Evolutionary conservation across 2,329 filamentous ascomycete genomes (phyloP).

Genomic region (Xenosphaeropsis pyriputrescens): DNA sequence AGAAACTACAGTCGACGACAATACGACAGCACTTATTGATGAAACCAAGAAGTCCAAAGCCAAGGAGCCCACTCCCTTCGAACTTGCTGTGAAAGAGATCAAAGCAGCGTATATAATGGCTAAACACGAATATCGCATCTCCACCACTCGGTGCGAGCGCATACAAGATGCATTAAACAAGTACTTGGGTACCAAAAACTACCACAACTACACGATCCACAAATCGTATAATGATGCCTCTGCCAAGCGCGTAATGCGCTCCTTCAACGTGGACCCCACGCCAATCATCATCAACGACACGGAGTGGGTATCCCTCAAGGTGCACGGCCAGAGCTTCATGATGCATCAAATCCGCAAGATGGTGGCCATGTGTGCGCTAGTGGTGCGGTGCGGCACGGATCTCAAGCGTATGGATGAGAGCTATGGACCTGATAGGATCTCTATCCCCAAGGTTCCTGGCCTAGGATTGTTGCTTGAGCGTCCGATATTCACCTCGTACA

Average conservation of each 20-base stretch:
- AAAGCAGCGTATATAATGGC: constrained; percentile 71
- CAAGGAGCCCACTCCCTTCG: constrained; percentile 30
- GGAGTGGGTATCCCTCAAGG: constrained; percentile 89
- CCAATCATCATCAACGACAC: constrained; percentile 82
- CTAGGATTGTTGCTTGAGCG: constrained; percentile 78
- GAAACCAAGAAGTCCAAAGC: constrained; percentile 7
- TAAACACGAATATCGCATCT: constrained; percentile 75
- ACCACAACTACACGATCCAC: constrained; percentile 94
- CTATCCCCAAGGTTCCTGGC: constrained; percentile 87
- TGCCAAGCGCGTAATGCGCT: constrained; percentile 82
- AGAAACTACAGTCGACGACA: neutral
- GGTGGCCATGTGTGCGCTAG: constrained; percentile 81
- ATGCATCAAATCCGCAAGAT: constrained; percentile 99
- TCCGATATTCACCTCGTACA: constrained; percentile 85
- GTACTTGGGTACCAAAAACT: constrained; percentile 80
- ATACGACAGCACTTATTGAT: neutral
- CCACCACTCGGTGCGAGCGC: constrained; percentile 51
- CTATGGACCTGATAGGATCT: constrained; percentile 58
- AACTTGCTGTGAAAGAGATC: constrained; percentile 55
- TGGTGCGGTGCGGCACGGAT: constrained; percentile 72
- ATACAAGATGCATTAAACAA: constrained; percentile 61
- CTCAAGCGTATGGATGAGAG: constrained; percentile 56
- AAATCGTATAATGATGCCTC: constrained; percentile 72
- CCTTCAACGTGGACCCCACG: constrained; percentile 62
- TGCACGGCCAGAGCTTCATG: constrained; percentile 98